Evolutionary conservation across 805 yeast genomes (phyloP).

Genomic region (Nakazawaea anatomiae): DNA sequence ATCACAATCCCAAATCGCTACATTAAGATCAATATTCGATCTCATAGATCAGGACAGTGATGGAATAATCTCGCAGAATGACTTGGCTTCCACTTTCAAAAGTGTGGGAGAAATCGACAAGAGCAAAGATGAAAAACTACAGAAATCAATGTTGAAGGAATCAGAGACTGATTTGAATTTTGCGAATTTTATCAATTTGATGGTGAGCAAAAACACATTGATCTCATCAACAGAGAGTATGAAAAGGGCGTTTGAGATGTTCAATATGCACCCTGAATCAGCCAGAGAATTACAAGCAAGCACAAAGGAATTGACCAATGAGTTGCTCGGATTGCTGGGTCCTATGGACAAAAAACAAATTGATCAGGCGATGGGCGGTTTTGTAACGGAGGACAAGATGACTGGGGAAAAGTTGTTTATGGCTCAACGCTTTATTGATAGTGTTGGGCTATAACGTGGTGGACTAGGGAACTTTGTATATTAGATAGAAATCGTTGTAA

Average conservation of each 20-base stretch:
- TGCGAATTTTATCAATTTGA: constrained; percentile 56
- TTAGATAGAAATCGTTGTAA: too few relatives aligned
- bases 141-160: constrained; percentile 42
- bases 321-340: constrained; percentile 36
- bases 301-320: constrained; percentile 40
- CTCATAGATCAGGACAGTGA: constrained; percentile 80
- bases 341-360: constrained; percentile 33
- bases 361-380: constrained; percentile 46
- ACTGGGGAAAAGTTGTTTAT: constrained; percentile 54
- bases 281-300: constrained; percentile 38
- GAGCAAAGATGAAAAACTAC: constrained; percentile 27
- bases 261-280: constrained; percentile 25
- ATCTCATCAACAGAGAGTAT: constrained; percentile 44
- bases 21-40: constrained; percentile 69
- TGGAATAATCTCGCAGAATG: constrained; percentile 50
- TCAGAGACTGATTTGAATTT: constrained; percentile 42
- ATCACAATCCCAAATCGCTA: constrained; percentile 42
- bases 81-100: constrained; percentile 47
- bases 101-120: constrained; percentile 41
- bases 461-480: too few relatives aligned
- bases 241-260: constrained; percentile 51
- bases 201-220: constrained; percentile 51
- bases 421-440: constrained; percentile 58
- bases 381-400: constrained; percentile 45
- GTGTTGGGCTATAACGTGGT: constrained; percentile 24